Evolutionary conservation across 495 filamentous ascomycete genomes (phyloP).

Genomic region (Pseudevernia furfuracea): DNA sequence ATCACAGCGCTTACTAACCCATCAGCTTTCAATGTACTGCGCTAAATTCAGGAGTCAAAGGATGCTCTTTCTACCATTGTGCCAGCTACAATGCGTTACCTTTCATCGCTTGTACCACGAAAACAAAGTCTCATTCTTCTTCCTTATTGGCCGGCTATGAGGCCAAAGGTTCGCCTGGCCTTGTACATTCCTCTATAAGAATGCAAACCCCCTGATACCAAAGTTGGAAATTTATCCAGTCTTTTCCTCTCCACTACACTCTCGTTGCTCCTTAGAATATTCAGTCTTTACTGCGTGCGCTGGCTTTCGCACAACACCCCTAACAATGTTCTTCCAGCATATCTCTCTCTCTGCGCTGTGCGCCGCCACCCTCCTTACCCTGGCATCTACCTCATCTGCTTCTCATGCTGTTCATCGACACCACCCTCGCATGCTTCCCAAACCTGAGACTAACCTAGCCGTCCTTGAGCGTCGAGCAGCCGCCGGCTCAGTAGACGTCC

Average conservation of each 20-base stretch:
- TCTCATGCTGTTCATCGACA: constrained; percentile 17
- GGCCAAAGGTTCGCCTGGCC: neutral
- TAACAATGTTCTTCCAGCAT: constrained; percentile 18
- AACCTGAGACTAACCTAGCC: constrained; percentile 5
- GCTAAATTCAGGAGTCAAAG: constrained; percentile 2
- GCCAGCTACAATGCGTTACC: neutral
- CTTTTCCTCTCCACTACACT: neutral
- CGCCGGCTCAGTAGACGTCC: constrained; percentile 7
- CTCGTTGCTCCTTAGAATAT: constrained; percentile 2
- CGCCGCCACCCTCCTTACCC: constrained; percentile 14
- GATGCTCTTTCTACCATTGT: neutral
- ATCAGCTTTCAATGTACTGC: neutral
- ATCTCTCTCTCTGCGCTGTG: constrained; percentile 17
- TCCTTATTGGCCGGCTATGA: neutral
- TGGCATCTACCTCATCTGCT: constrained; percentile 14
- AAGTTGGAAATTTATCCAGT: neutral
- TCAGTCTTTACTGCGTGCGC: constrained; percentile 19
- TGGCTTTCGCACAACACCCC: constrained; percentile 20
- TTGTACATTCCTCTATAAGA: constrained; percentile 19
- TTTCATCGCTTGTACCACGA: neutral
- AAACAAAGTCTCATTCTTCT: neutral
- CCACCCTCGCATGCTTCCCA: constrained; percentile 8
- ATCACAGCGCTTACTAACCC: neutral
- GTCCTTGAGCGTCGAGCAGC: constrained; percentile 10
- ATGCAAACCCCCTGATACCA: constrained; percentile 4